Percentiles rank a stretch among this genome's conserved stretches.
phyloP scores from a whole-genome alignment of 2,329 filamentous ascomycete species.

The Escovopsis sp. region DNA sequence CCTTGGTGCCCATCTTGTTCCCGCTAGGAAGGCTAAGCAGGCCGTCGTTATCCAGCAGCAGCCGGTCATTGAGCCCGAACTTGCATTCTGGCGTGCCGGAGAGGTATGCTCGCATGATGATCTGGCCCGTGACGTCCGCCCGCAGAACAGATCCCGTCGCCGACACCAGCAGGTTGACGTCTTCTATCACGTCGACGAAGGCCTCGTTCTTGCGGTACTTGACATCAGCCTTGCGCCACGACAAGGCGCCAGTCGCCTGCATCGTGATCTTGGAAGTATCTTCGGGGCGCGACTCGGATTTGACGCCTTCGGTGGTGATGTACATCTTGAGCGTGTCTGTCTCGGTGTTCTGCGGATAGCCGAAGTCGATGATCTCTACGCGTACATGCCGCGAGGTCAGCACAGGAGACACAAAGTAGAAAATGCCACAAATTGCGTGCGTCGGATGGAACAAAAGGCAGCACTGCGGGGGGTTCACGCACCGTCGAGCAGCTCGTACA shows the following conservation, averaged over 20 bases:
- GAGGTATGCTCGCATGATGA: slow-evolving; percentile 96
- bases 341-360: slow-evolving; percentile 97
- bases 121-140: slow-evolving; percentile 92
- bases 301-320: slow-evolving; percentile 97
- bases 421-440: neutral
- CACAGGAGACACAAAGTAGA: neutral
- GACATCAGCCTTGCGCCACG: slow-evolving; percentile 93
- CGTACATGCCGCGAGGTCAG: neutral
- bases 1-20: slow-evolving; percentile 68
- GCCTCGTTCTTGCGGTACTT: slow-evolving; percentile 99
- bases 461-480: slow-evolving; percentile 10
- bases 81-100: slow-evolving; percentile 97
- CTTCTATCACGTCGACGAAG: slow-evolving; percentile 97
- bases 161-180: slow-evolving; percentile 98
- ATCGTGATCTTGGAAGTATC: slow-evolving; percentile 98
- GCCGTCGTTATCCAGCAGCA: slow-evolving; percentile 71
- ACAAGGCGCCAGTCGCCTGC: slow-evolving; percentile 94
- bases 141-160: slow-evolving; percentile 87
- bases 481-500: slow-evolving; percentile 95
- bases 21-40: slow-evolving; percentile 54
- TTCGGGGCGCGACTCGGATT: slow-evolving; percentile 71
- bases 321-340: slow-evolving; percentile 99
- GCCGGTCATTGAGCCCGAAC: slow-evolving; percentile 89
- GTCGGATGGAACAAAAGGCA: neutral
- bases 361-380: slow-evolving; percentile 93